Evolutionary conservation across 2,329 filamentous ascomycete genomes (phyloP).

Genomic region (Penicillium brasilianum): DNA sequence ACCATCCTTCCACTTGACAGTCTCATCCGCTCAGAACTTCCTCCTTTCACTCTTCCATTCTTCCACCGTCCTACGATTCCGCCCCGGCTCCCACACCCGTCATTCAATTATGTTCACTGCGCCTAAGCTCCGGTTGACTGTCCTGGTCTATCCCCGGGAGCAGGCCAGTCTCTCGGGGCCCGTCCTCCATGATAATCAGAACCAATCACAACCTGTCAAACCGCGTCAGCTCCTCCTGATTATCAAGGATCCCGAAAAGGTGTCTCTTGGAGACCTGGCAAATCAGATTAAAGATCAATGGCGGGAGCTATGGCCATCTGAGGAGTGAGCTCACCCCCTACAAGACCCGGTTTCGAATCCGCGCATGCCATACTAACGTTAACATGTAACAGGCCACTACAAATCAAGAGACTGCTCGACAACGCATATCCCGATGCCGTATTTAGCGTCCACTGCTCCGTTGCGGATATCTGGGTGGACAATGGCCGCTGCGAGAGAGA

Average conservation of each 20-base stretch:
- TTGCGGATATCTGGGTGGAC: constrained; percentile 47
- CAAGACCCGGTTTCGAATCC: neutral
- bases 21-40: neutral
- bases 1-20: neutral
- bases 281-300: constrained; percentile 42
- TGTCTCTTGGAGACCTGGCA: constrained; percentile 38
- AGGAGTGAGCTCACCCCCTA: constrained; percentile 35
- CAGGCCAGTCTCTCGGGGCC: constrained; percentile 11
- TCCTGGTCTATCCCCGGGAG: constrained; percentile 41
- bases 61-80: neutral
- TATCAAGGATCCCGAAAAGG: constrained; percentile 38
- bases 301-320: constrained; percentile 38
- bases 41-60: neutral
- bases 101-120: no score
- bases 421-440: constrained; percentile 39
- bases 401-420: constrained; percentile 47
- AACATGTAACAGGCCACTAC: constrained; percentile 35
- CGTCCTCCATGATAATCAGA: constrained; percentile 21
- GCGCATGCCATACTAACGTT: constrained; percentile 9
- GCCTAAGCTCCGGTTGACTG: constrained; percentile 45
- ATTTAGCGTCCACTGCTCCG: constrained; percentile 40
- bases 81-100: no score
- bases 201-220: constrained; percentile 9
- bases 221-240: constrained; percentile 39
- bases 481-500: constrained; percentile 41